Percentiles rank a stretch among this genome's conserved stretches.
These are phyloP conservation scores for Melampsora americana DNA, from an alignment of 1,284 basidiomycete genomes.

Conservation along the genomic window DNA sequence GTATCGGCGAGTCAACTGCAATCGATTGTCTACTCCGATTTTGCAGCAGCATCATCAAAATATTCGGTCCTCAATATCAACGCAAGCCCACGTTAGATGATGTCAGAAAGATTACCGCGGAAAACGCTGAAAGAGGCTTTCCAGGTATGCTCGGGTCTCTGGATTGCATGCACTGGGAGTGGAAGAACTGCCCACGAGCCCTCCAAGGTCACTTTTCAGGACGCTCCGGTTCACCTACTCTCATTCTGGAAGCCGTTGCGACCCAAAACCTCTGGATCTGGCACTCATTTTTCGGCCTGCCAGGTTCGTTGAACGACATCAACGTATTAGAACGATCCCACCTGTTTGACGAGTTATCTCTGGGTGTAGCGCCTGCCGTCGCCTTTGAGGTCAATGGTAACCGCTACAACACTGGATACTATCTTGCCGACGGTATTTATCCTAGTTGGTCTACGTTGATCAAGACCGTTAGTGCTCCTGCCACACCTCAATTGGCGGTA, in stretches of 20 bases:
- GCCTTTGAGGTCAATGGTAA: conserved; percentile 11
- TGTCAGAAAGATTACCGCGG: neutral
- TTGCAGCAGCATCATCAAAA: neutral
- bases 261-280: conserved; percentile 7
- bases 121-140: neutral
- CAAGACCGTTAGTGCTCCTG: neutral
- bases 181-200: conserved; percentile 18
- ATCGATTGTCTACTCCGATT: neutral
- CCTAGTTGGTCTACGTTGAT: conserved; percentile 3
- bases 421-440: conserved; percentile 10
- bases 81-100: neutral
- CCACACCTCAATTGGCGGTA: too few relatives aligned
- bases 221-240: neutral
- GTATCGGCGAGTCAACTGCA: neutral
- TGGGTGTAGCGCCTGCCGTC: neutral
- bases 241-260: conserved; percentile 14
- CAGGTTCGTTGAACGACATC: neutral
- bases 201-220: conserved; percentile 14
- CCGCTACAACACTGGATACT: neutral
- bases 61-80: neutral
- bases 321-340: neutral
- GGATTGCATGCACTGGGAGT: conserved; percentile 17
- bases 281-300: neutral
- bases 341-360: neutral
- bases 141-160: neutral